These are phyloP conservation scores for Pythium phragmitis DNA, from an alignment of 352 stramenopile genomes.

Conservation along the genomic window DNA sequence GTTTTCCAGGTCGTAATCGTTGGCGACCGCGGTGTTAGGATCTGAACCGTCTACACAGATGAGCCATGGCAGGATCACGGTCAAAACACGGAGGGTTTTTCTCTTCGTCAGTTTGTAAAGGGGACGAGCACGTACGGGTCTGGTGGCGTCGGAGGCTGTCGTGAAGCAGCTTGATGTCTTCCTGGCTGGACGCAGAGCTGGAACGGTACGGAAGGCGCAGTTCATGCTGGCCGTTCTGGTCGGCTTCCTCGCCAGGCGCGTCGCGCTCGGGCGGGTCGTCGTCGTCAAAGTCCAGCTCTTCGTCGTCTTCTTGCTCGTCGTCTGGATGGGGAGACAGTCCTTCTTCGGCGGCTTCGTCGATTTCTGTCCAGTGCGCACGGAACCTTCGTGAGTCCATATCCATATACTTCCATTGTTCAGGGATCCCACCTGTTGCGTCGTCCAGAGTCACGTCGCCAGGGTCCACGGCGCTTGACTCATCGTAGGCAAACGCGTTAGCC, in stretches of 20 bases:
- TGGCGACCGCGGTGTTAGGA: conserved; percentile 19
- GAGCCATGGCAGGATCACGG: conserved; percentile 11
- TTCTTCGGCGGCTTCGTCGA: conserved; percentile 30
- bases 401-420: conserved; percentile 1
- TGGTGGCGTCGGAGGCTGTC: conserved; percentile 45
- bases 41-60: conserved; percentile 13
- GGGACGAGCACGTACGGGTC: conserved; percentile 35
- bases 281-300: conserved; percentile 29
- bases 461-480: conserved; percentile 46
- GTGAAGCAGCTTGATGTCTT: conserved; percentile 64
- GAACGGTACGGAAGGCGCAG: conserved; percentile 22
- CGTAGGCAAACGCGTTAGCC: conserved; percentile 52
- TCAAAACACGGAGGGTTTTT: background rate
- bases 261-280: conserved; percentile 10
- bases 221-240: conserved; percentile 21
- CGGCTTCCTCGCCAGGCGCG: conserved; percentile 20
- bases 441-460: conserved; percentile 56
- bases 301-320: conserved; percentile 29
- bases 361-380: conserved; percentile 25
- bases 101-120: too few species aligned
- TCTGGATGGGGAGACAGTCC: conserved; percentile 28
- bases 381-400: conserved; percentile 2
- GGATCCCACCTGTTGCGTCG: conserved; percentile 37
- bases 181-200: conserved; percentile 50
- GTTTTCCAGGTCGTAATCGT: conserved; percentile 53